These are phyloP conservation scores for Blastobotrys proliferans DNA, from an alignment of 1,139 yeast species.

Conservation along the genomic window DNA sequence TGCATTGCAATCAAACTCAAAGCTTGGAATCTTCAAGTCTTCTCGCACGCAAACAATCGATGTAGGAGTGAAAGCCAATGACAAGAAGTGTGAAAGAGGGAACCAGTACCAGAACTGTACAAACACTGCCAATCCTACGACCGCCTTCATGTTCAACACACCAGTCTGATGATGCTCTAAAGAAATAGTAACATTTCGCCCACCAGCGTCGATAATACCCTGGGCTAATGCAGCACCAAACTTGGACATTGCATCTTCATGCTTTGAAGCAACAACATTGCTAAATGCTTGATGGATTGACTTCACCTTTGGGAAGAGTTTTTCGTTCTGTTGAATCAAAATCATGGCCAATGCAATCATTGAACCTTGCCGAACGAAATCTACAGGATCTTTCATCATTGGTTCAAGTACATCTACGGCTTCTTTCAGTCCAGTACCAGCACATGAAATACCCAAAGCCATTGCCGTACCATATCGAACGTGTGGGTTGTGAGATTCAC, in stretches of 20 bases:
- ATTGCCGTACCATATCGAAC: constrained; percentile 98
- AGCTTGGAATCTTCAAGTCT: constrained; percentile 83
- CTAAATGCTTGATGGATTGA: constrained; percentile 71
- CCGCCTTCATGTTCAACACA: constrained; percentile 82
- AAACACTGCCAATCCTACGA: constrained; percentile 87
- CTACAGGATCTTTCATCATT: constrained; percentile 88
- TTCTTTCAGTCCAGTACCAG: constrained; percentile 84
- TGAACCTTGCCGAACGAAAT: constrained; percentile 97
- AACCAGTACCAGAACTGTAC: constrained; percentile 98
- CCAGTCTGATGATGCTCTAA: constrained; percentile 89
- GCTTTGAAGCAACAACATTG: constrained; percentile 75
- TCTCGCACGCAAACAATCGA: constrained; percentile 81
- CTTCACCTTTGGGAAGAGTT: constrained; percentile 73
- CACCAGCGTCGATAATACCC: constrained; percentile 98
- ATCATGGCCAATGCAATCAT: constrained; percentile 90
- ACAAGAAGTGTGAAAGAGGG: constrained; percentile 90
- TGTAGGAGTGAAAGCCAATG: constrained; percentile 90
- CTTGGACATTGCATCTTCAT: constrained; percentile 94
- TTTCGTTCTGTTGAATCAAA: constrained; percentile 88
- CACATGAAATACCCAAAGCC: constrained; percentile 96
- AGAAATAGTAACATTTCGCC: constrained; percentile 93
- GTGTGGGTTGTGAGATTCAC: constrained; percentile 96
- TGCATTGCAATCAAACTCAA: constrained; percentile 75
- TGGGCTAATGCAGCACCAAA: constrained; percentile 97
- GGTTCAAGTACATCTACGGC: constrained; percentile 94